A percentile compares a stretch with the other conserved stretches of the same genome.
These are phyloP conservation scores for Phylloporus rhodoxanthus DNA, from an alignment of 768 basidiomycete genomes.

Conservation along the genomic window DNA sequence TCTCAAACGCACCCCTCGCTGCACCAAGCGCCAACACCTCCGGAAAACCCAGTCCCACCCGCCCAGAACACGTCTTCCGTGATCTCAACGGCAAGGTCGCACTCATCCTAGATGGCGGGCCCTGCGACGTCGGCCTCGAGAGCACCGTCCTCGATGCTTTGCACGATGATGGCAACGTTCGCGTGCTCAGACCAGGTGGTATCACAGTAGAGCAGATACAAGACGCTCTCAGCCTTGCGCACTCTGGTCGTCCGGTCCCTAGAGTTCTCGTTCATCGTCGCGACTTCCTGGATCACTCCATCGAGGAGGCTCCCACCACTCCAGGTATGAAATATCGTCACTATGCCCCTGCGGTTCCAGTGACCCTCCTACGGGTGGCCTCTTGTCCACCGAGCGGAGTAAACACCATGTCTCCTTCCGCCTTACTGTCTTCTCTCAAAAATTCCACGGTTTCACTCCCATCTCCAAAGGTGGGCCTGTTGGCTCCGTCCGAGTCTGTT, in stretches of 20 bases:
- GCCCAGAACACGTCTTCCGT: conserved; percentile 73
- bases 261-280: conserved; percentile 72
- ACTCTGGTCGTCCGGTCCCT: conserved; percentile 38
- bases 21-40: conserved; percentile 95
- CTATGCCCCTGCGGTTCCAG: conserved; percentile 88
- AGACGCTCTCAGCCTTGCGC: conserved; percentile 42
- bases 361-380: conserved; percentile 61
- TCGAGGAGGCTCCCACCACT: conserved; percentile 81
- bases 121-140: conserved; percentile 86
- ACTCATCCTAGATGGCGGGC: conserved; percentile 87
- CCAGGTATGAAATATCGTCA: conserved; percentile 99
- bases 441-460: conserved; percentile 4
- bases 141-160: conserved; percentile 94
- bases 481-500: conserved; percentile 57
- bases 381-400: conserved; percentile 37
- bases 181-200: conserved; percentile 87
- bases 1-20: conserved; percentile 71
- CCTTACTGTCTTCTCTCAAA: conserved; percentile 43
- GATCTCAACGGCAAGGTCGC: conserved; percentile 73
- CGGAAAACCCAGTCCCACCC: conserved; percentile 90
- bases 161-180: conserved; percentile 63
- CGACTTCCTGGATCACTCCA: conserved; percentile 64
- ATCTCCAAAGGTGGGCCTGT: conserved; percentile 53
- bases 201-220: conserved; percentile 86
- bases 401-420: conserved; percentile 25